These are phyloP conservation scores for Phoma sp. DNA, from an alignment of 2,329 filamentous ascomycete species.

Conservation along the genomic window DNA sequence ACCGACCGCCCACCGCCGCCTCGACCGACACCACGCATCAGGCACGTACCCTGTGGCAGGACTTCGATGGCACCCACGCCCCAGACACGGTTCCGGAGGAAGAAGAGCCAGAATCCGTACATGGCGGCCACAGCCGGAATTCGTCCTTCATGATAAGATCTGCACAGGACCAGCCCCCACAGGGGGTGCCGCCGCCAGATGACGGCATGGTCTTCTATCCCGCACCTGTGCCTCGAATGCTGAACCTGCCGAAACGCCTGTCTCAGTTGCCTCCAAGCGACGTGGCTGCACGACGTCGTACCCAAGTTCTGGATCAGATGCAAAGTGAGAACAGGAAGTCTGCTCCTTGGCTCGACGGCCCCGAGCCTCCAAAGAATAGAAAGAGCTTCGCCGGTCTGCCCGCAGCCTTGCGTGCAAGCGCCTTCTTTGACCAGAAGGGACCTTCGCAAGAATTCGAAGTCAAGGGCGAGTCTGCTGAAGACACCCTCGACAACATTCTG, in stretches of 20 bases:
- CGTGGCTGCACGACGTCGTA: slow-evolving; percentile 72
- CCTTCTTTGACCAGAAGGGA: slow-evolving; percentile 79
- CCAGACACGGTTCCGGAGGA: slow-evolving; percentile 54
- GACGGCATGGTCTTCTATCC: slow-evolving; percentile 94
- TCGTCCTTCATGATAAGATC: slow-evolving; percentile 55
- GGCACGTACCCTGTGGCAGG: slow-evolving; percentile 71
- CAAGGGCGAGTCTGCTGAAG: slow-evolving; percentile 80
- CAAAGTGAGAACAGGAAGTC: slow-evolving; percentile 61
- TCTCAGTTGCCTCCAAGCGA: slow-evolving; percentile 72
- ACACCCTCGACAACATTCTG: slow-evolving; percentile 87
- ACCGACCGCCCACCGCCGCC: slow-evolving; percentile 59
- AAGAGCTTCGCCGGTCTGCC: slow-evolving; percentile 66
- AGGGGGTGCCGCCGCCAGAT: slow-evolving; percentile 61
- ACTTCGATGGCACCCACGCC: slow-evolving; percentile 83
- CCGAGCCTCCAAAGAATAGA: slow-evolving; percentile 34
- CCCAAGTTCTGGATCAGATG: slow-evolving; percentile 73
- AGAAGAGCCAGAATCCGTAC: slow-evolving; percentile 30
- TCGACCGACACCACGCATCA: slow-evolving; percentile 70
- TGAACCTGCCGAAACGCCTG: slow-evolving; percentile 88
- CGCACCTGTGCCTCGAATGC: slow-evolving; percentile 88
- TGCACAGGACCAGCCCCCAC: slow-evolving; percentile 24
- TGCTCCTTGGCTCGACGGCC: slow-evolving; percentile 38
- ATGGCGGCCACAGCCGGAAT: slow-evolving; percentile 30
- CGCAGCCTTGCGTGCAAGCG: slow-evolving; percentile 85
- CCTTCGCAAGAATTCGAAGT: slow-evolving; percentile 61